A percentile compares a stretch with the other conserved stretches of the same genome.
Evolutionary conservation across 2,329 filamentous ascomycete genomes (phyloP).

Genomic region (Colletotrichum lentis): DNA sequence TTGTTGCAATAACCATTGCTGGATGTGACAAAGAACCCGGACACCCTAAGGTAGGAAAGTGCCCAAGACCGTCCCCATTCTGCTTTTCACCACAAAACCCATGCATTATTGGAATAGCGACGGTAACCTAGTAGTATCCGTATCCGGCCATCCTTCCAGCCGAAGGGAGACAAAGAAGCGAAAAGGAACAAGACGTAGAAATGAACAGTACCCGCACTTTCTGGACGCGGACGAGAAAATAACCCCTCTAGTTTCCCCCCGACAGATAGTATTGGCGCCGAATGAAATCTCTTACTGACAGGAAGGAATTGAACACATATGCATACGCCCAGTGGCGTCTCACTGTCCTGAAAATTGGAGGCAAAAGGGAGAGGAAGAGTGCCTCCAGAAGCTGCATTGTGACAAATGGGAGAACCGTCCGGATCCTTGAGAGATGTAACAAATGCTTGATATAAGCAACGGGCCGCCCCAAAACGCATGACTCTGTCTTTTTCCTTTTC

Average conservation of each 20-base stretch:
- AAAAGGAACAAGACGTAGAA: not conserved
- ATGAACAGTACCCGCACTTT: not conserved
- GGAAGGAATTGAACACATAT: not conserved
- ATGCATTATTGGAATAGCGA: not conserved
- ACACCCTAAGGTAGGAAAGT: not conserved
- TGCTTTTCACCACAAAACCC: not conserved
- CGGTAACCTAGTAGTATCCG: not conserved
- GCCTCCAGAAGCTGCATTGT: not conserved
- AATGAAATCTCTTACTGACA: not conserved
- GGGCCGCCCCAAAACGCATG: constrained; percentile 14
- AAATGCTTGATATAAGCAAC: constrained; percentile 7
- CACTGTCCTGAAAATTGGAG: not conserved
- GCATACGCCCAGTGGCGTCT: not conserved
- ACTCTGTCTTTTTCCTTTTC: constrained; percentile 25
- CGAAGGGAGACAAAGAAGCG: not conserved
- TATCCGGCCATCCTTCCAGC: not conserved
- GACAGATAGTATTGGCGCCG: not conserved
- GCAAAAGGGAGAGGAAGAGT: not conserved
- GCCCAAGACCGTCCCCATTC: not conserved
- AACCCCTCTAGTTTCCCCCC: not conserved
- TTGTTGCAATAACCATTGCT: not conserved
- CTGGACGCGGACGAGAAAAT: not conserved
- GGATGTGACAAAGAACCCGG: not conserved
- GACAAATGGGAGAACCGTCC: not conserved
- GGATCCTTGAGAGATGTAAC: not conserved